phyloP scores from a whole-genome alignment of 2,329 filamentous ascomycete genomes.

The Falciphora oryzae region DNA sequence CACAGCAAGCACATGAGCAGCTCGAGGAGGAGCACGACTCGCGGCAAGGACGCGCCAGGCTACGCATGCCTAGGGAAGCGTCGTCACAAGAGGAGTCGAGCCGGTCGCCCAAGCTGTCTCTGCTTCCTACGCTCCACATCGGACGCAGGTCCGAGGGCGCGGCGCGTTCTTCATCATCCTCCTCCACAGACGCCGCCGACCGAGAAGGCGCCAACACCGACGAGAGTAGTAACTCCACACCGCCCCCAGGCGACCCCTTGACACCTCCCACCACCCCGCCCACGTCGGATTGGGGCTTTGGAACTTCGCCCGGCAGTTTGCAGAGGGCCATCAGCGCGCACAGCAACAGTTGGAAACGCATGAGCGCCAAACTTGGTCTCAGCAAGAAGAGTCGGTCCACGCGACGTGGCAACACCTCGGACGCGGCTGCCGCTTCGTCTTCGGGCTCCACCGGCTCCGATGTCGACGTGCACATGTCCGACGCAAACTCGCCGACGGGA shows the following conservation, averaged over 20 bases:
- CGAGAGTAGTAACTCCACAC: conserved; percentile 57
- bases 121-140: conserved; percentile 36
- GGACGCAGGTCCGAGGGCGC: conserved; percentile 29
- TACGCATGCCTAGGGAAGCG: conserved; percentile 31
- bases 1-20: conserved; percentile 11
- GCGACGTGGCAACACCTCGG: conserved; percentile 8
- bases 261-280: conserved; percentile 72
- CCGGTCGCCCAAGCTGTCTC: conserved; percentile 38
- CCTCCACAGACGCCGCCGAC: conserved; percentile 37
- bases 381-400: conserved; percentile 5
- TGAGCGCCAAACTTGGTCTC: conserved; percentile 55
- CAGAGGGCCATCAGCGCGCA: conserved; percentile 49
- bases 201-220: conserved; percentile 50
- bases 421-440: conserved; percentile 24
- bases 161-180: conserved; percentile 37
- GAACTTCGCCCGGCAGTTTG: conserved; percentile 45
- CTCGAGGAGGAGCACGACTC: conserved; percentile 30
- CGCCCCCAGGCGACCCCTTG: conserved; percentile 53
- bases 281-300: conserved; percentile 49
- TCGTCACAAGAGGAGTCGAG: conserved; percentile 30
- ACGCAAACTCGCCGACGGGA: conserved; percentile 19
- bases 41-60: conserved; percentile 33
- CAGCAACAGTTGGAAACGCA: conserved; percentile 58
- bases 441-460: conserved; percentile 18
- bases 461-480: conserved; percentile 29